Percentiles rank a stretch among this genome's conserved stretches.
phyloP scores from a whole-genome alignment of 805 yeast species.

The Candida cerambycidarum region DNA sequence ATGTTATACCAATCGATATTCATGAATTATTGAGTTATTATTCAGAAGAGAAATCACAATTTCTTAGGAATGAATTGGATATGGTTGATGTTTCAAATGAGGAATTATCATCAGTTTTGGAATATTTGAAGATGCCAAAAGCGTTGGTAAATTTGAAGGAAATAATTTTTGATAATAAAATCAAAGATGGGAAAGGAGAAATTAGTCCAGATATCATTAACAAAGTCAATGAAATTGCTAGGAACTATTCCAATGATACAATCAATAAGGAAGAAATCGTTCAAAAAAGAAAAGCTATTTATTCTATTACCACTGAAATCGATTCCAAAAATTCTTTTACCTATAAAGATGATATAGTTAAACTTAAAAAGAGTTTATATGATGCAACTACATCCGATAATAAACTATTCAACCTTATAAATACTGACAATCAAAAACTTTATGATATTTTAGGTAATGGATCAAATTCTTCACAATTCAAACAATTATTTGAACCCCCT shows the following conservation, averaged over 20 bases:
- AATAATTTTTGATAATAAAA: conserved; percentile 21
- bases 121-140: conserved; percentile 73
- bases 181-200: conserved; percentile 1
- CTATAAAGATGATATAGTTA: conserved; percentile 54
- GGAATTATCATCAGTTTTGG: conserved; percentile 76
- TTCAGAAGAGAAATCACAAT: conserved; percentile 83
- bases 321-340: conserved; percentile 22
- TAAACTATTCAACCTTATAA: conserved; percentile 49
- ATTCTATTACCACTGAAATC: conserved; percentile 31
- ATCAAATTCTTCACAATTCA: conserved; percentile 39
- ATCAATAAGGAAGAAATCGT: conserved; percentile 31
- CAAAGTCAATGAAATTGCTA: conserved; percentile 24
- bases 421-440: conserved; percentile 25
- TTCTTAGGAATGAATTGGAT: conserved; percentile 73
- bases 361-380: conserved; percentile 55
- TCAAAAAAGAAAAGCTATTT: conserved; percentile 35
- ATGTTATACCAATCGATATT: conserved; percentile 80
- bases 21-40: conserved; percentile 86
- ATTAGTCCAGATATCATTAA: conserved; percentile 4
- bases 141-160: conserved; percentile 56
- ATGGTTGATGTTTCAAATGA: conserved; percentile 74
- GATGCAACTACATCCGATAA: conserved; percentile 64
- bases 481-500: conserved; percentile 24
- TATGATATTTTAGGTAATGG: conserved; percentile 40
- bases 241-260: conserved; percentile 31